Evolutionary conservation across 2,329 filamentous ascomycete species (phyloP), one percentile per base, ranked within the genome.

Genomic region (Aureobasidium sp.): DNA sequence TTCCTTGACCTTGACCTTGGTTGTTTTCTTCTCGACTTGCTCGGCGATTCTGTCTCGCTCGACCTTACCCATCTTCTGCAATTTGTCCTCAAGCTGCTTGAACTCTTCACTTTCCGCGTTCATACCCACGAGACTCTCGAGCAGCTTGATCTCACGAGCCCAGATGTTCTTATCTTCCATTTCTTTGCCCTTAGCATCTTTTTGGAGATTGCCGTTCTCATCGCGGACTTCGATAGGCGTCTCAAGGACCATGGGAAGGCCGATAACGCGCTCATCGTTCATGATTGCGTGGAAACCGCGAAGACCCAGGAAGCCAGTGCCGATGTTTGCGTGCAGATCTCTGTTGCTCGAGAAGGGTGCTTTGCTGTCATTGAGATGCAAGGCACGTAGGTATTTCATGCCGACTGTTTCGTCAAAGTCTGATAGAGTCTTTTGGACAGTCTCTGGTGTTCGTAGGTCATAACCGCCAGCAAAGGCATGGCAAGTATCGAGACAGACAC

Each of bases 341-440:
- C 92, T 85, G 67, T 91, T 84, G 39, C 90, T 94, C 45, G 76
- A 80, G 34, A 96, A 80, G 0, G 94, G 93, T 0, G 92, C 91
- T 76, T 97, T 99, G 77, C 89, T 95, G 76, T 99, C 94, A 74
- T 99, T 99, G 45, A 99, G 68, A 74, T 99, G 94, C 62, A 97
- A 80, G 0, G 94, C 94, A 64, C 86, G 86, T 8, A 99, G 83
- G 69, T 95, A 96, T 59, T 84, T 76, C 34, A 88, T 74, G 0
- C 94, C 94, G 11, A 99, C 88, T 6, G 88, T 78, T 11, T 84
- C 72, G 67, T 96, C 88, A 68, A 99, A 96, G 36, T 87, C 80
- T 37, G 82, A 74, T 74, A 97, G 84, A 0, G 91, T 94, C 55
- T 81, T 76, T 37, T 83, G 78, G 73, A 96, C 96, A 0, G 87